Evolutionary conservation across 2,329 filamentous ascomycete genomes (phyloP).

Genomic region (Pyrenophora tritici-repentis): DNA sequence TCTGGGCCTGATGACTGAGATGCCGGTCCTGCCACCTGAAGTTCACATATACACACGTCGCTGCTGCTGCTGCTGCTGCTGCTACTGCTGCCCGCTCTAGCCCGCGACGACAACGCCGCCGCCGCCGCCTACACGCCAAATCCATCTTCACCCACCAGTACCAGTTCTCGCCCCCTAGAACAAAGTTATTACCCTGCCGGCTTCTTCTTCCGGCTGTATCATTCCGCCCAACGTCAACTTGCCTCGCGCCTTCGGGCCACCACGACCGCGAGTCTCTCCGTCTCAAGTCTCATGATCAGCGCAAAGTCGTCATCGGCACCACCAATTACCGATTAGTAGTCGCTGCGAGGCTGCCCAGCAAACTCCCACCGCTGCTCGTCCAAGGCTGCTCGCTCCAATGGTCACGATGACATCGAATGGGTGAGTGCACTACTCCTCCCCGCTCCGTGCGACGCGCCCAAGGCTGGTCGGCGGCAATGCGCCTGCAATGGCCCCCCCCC

Average conservation of each 20-base stretch:
- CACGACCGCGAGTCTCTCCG: not conserved
- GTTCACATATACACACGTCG: not conserved
- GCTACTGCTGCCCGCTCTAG: not conserved
- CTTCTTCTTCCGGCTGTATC: not conserved
- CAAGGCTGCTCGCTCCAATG: conserved; percentile 45
- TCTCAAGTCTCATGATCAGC: conserved; percentile 18
- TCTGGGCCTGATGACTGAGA: conserved; percentile 28
- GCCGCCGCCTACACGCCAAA: not conserved
- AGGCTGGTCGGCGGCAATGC: conserved; percentile 9
- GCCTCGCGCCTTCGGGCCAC: not conserved
- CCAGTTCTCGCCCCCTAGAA: not conserved
- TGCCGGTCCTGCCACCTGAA: conserved; percentile 18
- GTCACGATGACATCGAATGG: conserved; percentile 52
- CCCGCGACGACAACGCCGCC: too few relatives aligned
- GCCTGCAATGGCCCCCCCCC: conserved; percentile 1
- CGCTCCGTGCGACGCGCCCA: conserved; percentile 39
- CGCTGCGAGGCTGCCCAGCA: conserved; percentile 1
- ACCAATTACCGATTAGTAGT: conserved; percentile 8
- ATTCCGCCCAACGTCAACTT: not conserved
- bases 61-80: conserved; percentile 3
- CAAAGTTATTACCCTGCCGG: not conserved
- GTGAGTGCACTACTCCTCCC: conserved; percentile 43
- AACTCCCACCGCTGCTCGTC: conserved; percentile 17
- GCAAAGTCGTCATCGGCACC: conserved; percentile 9
- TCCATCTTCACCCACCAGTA: conserved; percentile 5